Evolutionary conservation across 2,329 filamentous ascomycete genomes (phyloP).

Genomic region (Clonostachys rhizophaga): DNA sequence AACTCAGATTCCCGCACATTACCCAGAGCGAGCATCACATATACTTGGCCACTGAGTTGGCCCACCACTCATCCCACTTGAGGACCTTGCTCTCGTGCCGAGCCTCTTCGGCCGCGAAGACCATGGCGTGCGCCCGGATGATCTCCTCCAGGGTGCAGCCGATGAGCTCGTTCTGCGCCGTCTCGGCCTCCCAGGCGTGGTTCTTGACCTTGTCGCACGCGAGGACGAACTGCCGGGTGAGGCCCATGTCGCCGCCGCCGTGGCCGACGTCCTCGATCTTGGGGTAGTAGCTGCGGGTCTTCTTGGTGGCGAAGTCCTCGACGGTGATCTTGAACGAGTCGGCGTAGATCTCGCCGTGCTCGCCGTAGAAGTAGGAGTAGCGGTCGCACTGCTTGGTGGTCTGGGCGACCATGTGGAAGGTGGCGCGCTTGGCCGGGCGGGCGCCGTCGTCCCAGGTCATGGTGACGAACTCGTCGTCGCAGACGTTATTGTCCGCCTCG

Average conservation of each 20-base stretch:
- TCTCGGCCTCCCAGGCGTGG: constrained; percentile 56
- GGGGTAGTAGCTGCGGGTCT: constrained; percentile 20
- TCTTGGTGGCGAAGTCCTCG: constrained; percentile 47
- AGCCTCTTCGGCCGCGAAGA: constrained; percentile 92
- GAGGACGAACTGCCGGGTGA: constrained; percentile 76
- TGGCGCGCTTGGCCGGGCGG: constrained; percentile 68
- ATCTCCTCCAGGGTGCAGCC: constrained; percentile 84
- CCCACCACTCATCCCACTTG: constrained; percentile 76
- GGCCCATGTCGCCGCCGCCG: constrained; percentile 40
- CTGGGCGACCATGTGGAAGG: constrained; percentile 91
- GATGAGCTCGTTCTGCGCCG: constrained; percentile 71
- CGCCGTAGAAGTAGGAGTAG: constrained; percentile 81
- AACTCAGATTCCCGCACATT: no score
- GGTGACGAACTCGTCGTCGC: constrained; percentile 87
- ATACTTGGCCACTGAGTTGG: constrained; percentile 18
- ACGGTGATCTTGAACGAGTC: constrained; percentile 75
- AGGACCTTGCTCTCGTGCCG: constrained; percentile 65
- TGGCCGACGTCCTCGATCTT: constrained; percentile 28
- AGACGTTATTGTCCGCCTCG: constrained; percentile 89
- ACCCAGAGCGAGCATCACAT: background rate
- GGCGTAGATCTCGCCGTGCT: constrained; percentile 78
- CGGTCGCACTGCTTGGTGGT: constrained; percentile 84
- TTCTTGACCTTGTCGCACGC: constrained; percentile 79
- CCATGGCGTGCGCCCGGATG: constrained; percentile 84
- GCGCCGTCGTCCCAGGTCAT: constrained; percentile 66